Evolutionary conservation across 2,329 filamentous ascomycete species (phyloP), one percentile per base, ranked within the genome.

Genomic region (Aplosporella prunicola): DNA sequence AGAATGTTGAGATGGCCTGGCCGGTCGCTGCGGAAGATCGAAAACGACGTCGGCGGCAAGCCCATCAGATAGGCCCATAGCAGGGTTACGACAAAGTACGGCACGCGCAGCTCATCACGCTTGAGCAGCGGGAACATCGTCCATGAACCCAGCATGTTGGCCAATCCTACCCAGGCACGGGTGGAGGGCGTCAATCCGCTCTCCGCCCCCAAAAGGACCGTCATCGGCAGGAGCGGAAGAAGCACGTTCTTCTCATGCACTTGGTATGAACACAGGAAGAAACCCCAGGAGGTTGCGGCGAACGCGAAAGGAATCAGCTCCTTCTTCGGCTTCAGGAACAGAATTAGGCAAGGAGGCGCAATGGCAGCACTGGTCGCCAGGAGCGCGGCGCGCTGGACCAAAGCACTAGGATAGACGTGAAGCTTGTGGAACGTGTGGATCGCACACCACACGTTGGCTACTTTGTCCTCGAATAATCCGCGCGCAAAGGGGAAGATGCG

Each of bases 221-320:
- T 96, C 83, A 93, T 94, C 0, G 91, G 91, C 56, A 96, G 75
- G 31, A 98, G 68, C 1, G 91, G 93, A 2, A 98, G 73, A 5
- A 98, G 69, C 0, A 94, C 86, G 47, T 88, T 95, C 71, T 98
- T 98, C 64, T 98, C 91, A 52, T 98, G 91, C 0, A 98, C 93
- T 56, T 98, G 91, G 58, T 93, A 98, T 51, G 86, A 93, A 64
- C 93, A 96, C 11, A 98, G 69, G 58, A 96, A 98, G 68, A 98
- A 98, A 0, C 82, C 89, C 91, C 91, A 98, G 2, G 88, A 83
- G 0, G 84, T 87, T 2, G 82, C 73, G 2, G 88, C 81, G 41
- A 96, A 76, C 0, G 84, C 84, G 23, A 84, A 72, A 1, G 87
- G 87, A 10, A 96, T 63, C 4, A 91, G 69, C 27, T 80, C 74